These are phyloP conservation scores for Botryosphaeria dothidea DNA, from an alignment of 2,329 filamentous ascomycete genomes.

Conservation along the genomic window DNA sequence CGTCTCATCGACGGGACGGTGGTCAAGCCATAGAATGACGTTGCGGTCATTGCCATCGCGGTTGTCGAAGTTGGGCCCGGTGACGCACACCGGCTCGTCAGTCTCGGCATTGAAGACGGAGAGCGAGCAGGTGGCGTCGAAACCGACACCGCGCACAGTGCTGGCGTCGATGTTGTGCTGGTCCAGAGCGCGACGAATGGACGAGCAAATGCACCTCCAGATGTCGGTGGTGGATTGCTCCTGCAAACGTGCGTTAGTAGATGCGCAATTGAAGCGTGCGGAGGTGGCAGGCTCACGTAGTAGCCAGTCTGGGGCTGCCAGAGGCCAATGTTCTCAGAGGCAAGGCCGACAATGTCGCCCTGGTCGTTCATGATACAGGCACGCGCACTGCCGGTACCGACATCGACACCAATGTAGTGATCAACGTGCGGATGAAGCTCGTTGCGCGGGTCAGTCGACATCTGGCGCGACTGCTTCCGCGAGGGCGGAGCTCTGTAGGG, in stretches of 20 bases:
- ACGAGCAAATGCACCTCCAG: conserved; percentile 90
- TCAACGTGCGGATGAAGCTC: conserved; percentile 58
- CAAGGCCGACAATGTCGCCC: conserved; percentile 75
- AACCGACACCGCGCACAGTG: conserved; percentile 86
- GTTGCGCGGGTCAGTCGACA: conserved; percentile 55
- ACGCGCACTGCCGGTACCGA: conserved; percentile 91
- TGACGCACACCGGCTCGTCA: conserved; percentile 88
- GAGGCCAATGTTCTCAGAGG: conserved; percentile 54
- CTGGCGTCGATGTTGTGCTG: conserved; percentile 76
- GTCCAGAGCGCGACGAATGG: conserved; percentile 77
- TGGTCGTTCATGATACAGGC: conserved; percentile 93
- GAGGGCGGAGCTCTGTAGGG: conserved; percentile 27
- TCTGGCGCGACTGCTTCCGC: conserved; percentile 44
- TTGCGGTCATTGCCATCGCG: conserved; percentile 84
- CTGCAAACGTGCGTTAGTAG: conserved; percentile 43
- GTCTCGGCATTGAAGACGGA: conserved; percentile 87
- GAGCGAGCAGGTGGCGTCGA: conserved; percentile 98
- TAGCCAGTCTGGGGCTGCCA: conserved; percentile 57
- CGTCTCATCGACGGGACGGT: conserved; percentile 87
- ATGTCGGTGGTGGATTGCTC: conserved; percentile 99
- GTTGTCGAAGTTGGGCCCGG: conserved; percentile 77
- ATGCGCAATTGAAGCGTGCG: not conserved
- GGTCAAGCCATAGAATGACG: conserved; percentile 96
- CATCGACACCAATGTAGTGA: conserved; percentile 84
- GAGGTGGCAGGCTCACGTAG: conserved; percentile 44